Conservation (phyloP, 2,329 filamentous ascomycete species). For the Zymoseptoria pseudotritici region DNA sequence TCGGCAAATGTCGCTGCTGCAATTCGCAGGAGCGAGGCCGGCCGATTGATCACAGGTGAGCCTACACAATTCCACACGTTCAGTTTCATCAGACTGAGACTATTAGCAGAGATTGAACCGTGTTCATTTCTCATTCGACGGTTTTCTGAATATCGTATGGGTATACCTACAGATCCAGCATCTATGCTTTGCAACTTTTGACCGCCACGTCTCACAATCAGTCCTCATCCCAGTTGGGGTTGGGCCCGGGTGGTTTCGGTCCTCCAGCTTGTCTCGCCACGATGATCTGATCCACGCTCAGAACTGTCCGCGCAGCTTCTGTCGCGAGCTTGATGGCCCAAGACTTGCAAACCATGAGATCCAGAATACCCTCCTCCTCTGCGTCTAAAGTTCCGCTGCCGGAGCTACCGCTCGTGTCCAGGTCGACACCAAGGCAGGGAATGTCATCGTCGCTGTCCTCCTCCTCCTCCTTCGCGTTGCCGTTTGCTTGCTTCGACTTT, state of each 20-base stretch:
- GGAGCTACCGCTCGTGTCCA: slow-evolving; percentile 75
- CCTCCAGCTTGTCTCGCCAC: slow-evolving; percentile 95
- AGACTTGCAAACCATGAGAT: slow-evolving; percentile 83
- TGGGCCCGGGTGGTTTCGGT: slow-evolving; percentile 91
- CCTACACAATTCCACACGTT: not conserved
- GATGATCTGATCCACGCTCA: slow-evolving; percentile 98
- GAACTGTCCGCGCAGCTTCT: slow-evolving; percentile 84
- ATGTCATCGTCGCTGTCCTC: slow-evolving; percentile 59
- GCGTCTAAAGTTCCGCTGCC: slow-evolving; percentile 86
- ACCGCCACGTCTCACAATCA: slow-evolving; percentile 8
- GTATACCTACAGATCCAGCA: not conserved
- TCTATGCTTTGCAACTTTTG: not conserved
- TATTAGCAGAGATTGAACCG: not conserved
- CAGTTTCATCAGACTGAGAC: not conserved
- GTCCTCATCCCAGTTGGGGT: slow-evolving; percentile 70
- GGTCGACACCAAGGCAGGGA: slow-evolving; percentile 88
- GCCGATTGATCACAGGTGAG: not conserved
- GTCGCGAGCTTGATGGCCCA: slow-evolving; percentile 98
- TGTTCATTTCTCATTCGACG: not conserved
- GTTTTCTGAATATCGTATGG: not conserved
- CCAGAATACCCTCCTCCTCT: slow-evolving; percentile 79
- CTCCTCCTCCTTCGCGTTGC: slow-evolving; percentile 30
- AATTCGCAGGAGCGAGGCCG: not conserved
- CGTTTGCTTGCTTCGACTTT: slow-evolving; percentile 10
- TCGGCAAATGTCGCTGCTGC: not conserved